Percentiles rank a stretch among this genome's conserved stretches.
These are phyloP conservation scores for Pyrenula massariospora DNA, from an alignment of 495 filamentous ascomycete genomes.

Conservation along the genomic window DNA sequence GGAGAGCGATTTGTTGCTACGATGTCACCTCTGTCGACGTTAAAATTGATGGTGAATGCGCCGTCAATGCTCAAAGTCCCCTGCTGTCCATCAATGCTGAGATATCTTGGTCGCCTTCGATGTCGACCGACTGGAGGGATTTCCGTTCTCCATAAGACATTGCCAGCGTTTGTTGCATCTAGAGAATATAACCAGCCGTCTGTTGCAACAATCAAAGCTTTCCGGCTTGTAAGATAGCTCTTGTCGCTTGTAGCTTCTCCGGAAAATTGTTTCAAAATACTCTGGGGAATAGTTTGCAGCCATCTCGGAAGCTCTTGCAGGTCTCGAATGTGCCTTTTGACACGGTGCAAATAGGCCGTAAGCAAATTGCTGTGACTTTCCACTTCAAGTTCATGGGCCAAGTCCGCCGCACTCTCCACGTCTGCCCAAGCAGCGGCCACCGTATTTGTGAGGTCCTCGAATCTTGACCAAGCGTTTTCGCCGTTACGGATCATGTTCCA, in stretches of 20 bases:
- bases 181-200: slow-evolving; percentile 69
- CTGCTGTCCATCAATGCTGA: slow-evolving; percentile 23
- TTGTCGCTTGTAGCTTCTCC: slow-evolving; percentile 54
- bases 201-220: slow-evolving; percentile 72
- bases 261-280: not conserved
- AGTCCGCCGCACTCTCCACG: slow-evolving; percentile 49
- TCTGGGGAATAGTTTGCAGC: slow-evolving; percentile 46
- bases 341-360: slow-evolving; percentile 75
- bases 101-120: slow-evolving; percentile 27
- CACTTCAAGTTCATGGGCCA: slow-evolving; percentile 69
- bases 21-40: slow-evolving; percentile 43
- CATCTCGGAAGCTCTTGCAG: slow-evolving; percentile 69
- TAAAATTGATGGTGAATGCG: slow-evolving; percentile 40
- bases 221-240: slow-evolving; percentile 70
- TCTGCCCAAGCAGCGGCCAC: slow-evolving; percentile 72
- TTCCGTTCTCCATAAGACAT: slow-evolving; percentile 61
- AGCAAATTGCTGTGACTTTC: slow-evolving; percentile 74
- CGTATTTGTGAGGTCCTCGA: slow-evolving; percentile 66
- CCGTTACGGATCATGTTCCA: slow-evolving; percentile 80
- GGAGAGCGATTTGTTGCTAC: not conserved
- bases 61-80: slow-evolving; percentile 46
- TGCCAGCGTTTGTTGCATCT: slow-evolving; percentile 62
- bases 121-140: slow-evolving; percentile 39
- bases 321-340: slow-evolving; percentile 71
- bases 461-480: slow-evolving; percentile 64